phyloP scores from a whole-genome alignment of 768 basidiomycete species.

The Pisolithus marmoratus region DNA sequence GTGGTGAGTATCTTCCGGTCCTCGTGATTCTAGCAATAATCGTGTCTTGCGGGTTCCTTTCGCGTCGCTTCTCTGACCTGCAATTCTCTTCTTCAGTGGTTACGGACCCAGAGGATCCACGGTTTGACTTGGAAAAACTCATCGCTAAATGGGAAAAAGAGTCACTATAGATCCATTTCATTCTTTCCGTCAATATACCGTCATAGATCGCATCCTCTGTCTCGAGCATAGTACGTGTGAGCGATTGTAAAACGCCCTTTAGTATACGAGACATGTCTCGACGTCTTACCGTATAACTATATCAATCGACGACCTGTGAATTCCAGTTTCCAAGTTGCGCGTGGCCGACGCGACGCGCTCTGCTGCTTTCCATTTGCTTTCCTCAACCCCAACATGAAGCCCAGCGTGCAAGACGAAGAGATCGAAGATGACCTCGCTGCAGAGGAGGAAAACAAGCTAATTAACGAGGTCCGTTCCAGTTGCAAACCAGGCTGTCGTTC shows the following conservation, averaged over 20 bases:
- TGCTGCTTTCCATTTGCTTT: not conserved
- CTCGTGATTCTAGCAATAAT: not conserved
- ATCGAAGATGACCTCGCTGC: constrained; percentile 76
- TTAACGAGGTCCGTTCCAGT: constrained; percentile 63
- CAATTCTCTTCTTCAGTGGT: constrained; percentile 53
- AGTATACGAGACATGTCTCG: no score
- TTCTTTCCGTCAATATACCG: constrained; percentile 20
- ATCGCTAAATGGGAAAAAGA: constrained; percentile 70
- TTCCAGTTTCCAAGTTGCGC: not conserved
- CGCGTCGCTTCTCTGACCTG: constrained; percentile 6
- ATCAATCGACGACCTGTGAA: no score
- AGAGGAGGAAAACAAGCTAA: constrained; percentile 83
- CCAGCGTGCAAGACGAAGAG: constrained; percentile 48
- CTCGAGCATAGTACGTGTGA: not conserved
- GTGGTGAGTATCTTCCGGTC: constrained; percentile 41
- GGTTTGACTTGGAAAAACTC: constrained; percentile 93
- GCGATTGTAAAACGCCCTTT: no score
- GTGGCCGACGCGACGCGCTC: constrained; percentile 21
- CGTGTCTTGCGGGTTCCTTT: not conserved
- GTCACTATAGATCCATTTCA: constrained; percentile 40
- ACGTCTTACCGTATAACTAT: no score
- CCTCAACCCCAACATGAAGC: constrained; percentile 35
- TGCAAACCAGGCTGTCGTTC: not conserved
- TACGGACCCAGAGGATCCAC: constrained; percentile 91
- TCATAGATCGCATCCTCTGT: constrained; percentile 16